Percentiles rank a stretch among this genome's conserved stretches.
Conservation (phyloP, 2,329 filamentous ascomycete genomes). For the Pseudogymnoascus sp. region DNA sequence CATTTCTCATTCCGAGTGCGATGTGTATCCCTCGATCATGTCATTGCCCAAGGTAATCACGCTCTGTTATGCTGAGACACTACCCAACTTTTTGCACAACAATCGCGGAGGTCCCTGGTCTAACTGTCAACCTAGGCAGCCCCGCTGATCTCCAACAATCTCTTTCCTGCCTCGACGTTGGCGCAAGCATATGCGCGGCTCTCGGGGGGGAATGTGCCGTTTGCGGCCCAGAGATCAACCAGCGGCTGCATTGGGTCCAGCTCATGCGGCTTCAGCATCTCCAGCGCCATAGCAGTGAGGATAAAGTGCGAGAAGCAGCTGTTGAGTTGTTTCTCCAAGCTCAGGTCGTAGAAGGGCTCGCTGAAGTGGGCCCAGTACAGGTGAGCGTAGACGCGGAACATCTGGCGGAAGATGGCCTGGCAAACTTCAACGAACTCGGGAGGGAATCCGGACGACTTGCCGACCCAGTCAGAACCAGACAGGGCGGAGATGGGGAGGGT, state of each 20-base stretch:
- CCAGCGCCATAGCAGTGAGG: conserved; percentile 69
- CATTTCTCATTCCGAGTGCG: conserved; percentile 8
- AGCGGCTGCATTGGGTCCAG: conserved; percentile 93
- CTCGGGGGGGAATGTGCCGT: conserved; percentile 76
- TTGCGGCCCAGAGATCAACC: conserved; percentile 84
- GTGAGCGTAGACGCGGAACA: conserved; percentile 97
- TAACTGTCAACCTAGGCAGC: not conserved
- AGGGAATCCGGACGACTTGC: conserved; percentile 88
- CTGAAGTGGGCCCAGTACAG: conserved; percentile 95
- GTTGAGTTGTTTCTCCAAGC: conserved; percentile 73
- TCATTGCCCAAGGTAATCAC: not conserved
- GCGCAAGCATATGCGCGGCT: conserved; percentile 61
- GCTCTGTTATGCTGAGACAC: conserved; percentile 4
- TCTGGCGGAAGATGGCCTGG: conserved; percentile 91
- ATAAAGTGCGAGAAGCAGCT: conserved; percentile 84
- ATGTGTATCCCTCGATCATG: conserved; percentile 2
- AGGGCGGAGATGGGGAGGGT: conserved; percentile 54
- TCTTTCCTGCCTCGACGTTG: conserved; percentile 53
- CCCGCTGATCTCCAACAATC: conserved; percentile 39
- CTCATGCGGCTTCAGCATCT: conserved; percentile 81
- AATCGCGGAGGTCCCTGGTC: not conserved
- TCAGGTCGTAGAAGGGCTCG: conserved; percentile 76
- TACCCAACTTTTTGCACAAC: not conserved
- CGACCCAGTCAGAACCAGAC: conserved; percentile 66
- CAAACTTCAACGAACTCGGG: conserved; percentile 83